phyloP scores from a whole-genome alignment of 192 early-diverging fungal species.

The Gonapodya prolifera region DNA sequence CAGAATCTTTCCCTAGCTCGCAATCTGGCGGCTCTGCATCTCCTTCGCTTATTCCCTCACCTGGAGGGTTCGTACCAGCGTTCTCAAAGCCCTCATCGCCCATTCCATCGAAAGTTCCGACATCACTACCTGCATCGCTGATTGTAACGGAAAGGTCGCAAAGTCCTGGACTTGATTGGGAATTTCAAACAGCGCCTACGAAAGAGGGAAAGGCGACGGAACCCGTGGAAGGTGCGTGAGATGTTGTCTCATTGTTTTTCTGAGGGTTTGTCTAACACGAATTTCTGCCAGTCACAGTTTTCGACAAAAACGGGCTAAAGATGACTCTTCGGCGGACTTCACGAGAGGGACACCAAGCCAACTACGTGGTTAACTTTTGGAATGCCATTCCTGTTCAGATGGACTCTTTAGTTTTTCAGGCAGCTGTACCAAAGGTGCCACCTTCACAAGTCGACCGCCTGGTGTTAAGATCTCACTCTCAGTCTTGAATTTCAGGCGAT shows the following conservation, averaged over 20 bases:
- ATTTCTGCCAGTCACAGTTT: background rate
- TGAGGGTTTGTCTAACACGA: background rate
- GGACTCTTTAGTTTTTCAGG: background rate
- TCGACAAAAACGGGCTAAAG: constrained; percentile 4
- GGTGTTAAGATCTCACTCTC: background rate
- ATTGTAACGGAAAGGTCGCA: background rate
- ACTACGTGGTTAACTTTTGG: background rate
- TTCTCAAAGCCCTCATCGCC: background rate
- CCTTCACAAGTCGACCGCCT: background rate
- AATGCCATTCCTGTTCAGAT: constrained; percentile 3
- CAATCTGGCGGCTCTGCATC: background rate
- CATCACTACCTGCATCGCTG: background rate
- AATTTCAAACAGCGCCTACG: background rate
- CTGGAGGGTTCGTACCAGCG: background rate
- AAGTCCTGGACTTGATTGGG: background rate
- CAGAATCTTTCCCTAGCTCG: background rate
- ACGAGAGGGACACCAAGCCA: background rate
- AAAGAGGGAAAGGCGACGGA: background rate
- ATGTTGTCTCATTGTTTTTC: background rate
- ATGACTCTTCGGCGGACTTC: background rate
- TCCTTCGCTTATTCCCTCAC: background rate
- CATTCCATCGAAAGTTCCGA: background rate
- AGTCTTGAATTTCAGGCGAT: background rate
- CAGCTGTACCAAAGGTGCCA: constrained; percentile 1
- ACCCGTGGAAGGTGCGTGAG: background rate